Evolutionary conservation across 140 eudicot species (phyloP), one percentile per base, ranked within the genome.

Genomic region (Bidens hawaiensis): DNA sequence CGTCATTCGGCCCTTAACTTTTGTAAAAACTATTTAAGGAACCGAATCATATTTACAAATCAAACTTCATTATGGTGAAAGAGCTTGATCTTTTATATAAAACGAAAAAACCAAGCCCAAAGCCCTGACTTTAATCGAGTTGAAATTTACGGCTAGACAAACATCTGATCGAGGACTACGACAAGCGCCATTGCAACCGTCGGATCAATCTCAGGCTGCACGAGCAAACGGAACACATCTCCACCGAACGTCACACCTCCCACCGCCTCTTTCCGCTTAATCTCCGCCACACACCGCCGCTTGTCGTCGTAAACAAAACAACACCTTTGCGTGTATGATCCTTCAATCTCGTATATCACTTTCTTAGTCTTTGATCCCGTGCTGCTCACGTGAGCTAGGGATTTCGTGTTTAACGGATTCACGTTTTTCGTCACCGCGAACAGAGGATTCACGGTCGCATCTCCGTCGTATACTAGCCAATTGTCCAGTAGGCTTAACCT

Each of bases 151-250:
- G 3, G 12, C 41, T 73, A 75, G 19, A 6, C 4, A 17, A 73
- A 83, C 96, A 87, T 87, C 65, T 82, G 89, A 40, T 88, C 94
- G 14, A 88, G 83, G 8, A 84, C 72, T 40, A 88, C 71, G n/a
- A 88, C 87, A 1, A 88, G 47, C 3, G 93, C 89, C 96, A 88
- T 88, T 26, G 89, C 94, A 13, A 64, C 49, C 0, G 81, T 40
- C 13, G 78, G 22, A 52, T 88, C 94, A 7, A 84, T 72, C 47
- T 65, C 63, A 0, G 43, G 58, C 50, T 70, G 68, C 27, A 88
- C 73, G 13, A 69, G 11, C 28, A 88, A 67, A 36, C 73, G 67
- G 63, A 88, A 88, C 4, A 88, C 81, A 40, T 88, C 96, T 0
- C 66, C 67, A 1, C 96, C 89, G 16, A 88, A 75, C 13, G 33